Base-by-base conservation (phyloP, 164 flowering plant genomes). In the Magnolia changhungtana region DNA sequence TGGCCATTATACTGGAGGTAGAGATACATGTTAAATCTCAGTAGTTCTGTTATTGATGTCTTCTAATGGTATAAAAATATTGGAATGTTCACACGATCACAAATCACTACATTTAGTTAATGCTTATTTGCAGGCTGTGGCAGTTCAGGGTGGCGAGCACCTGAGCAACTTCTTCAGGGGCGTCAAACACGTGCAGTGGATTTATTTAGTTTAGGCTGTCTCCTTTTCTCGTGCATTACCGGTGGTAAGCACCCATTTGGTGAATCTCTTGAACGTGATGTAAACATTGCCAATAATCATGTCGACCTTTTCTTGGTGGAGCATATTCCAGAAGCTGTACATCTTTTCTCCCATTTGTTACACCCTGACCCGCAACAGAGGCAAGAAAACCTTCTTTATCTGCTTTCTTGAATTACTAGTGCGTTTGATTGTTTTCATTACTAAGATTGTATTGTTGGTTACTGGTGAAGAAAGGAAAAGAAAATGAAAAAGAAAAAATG, bases 81-180 rank as follows among this genome's bases (percentile, higher is more conserved):
- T 37, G 45, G 45, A 37, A 37, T 37, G 45, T 37, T 37, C 45
- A 37, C 45, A 37, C 7, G 45, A 37, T 37, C 45, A 4, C 45
- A 37, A 37, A 37, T 37, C 45, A 37, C 45, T 37, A 37, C 45
- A 55, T 9, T 11, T 55, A 2, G 67, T 8, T 7, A 70, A 70
- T 61, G 31, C 1, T 18, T 61, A 23, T 19, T 23, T 80, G 74
- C 80, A 92, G 97, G 95, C 72, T 82, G 24, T 83, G 95, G 96
- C 49, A 93, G 94, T 84, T 90, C 93, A 23, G 96, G 96, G 49
- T 91, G 96, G 96, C 93, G 88, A 85, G 94, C 97, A 71, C 97
- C 97, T 29, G 97, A 93, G 59, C 97, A 91, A 61, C 87, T 93
- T 77, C 87, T 77, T 24, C 78, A 83, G 68, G 88, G 85, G 67